phyloP scores from a whole-genome alignment of 2,329 filamentous ascomycete species.

The Pseudopyrenochaeta lycopersici region DNA sequence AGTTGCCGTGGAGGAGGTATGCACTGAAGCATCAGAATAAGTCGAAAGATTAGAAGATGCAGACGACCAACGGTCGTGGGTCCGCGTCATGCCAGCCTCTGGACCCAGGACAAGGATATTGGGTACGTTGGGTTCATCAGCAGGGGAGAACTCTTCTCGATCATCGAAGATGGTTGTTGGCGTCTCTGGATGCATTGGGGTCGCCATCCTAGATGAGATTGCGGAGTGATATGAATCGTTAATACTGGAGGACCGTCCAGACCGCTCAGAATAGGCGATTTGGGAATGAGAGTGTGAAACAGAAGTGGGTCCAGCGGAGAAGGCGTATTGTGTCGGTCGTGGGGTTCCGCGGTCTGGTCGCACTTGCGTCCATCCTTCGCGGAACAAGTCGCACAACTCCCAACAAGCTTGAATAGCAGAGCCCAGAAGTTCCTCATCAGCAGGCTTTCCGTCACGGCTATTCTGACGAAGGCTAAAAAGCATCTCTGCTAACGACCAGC shows the following conservation, averaged over 20 bases:
- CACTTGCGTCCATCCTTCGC: conserved; percentile 89
- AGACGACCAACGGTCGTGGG: conserved; percentile 81
- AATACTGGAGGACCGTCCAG: conserved; percentile 54
- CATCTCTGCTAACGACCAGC: conserved; percentile 92
- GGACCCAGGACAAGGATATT: conserved; percentile 90
- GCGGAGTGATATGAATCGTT: conserved; percentile 57
- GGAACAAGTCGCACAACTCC: conserved; percentile 93
- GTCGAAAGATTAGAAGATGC: conserved; percentile 76
- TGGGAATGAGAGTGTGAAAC: conserved; percentile 43
- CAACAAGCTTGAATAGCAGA: conserved; percentile 93
- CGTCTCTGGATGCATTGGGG: conserved; percentile 73
- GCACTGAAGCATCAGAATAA: conserved; percentile 73
- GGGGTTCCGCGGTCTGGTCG: conserved; percentile 87
- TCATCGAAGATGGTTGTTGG: conserved; percentile 97
- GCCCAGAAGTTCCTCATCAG: conserved; percentile 84
- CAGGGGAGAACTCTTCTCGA: conserved; percentile 75
- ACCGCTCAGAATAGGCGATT: conserved; percentile 45
- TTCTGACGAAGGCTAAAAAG: conserved; percentile 89
- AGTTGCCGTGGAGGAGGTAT: conserved; percentile 76
- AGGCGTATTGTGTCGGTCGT: conserved; percentile 78
- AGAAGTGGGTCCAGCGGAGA: conserved; percentile 54
- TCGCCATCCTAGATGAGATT: conserved; percentile 47
- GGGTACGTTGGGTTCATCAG: conserved; percentile 76
- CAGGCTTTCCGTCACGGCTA: conserved; percentile 73
- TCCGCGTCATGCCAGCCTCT: conserved; percentile 58